Percentiles rank a stretch among this genome's conserved stretches.
Evolutionary conservation across 2,329 filamentous ascomycete genomes (phyloP).

Genomic region (Macrophomina tecta): DNA sequence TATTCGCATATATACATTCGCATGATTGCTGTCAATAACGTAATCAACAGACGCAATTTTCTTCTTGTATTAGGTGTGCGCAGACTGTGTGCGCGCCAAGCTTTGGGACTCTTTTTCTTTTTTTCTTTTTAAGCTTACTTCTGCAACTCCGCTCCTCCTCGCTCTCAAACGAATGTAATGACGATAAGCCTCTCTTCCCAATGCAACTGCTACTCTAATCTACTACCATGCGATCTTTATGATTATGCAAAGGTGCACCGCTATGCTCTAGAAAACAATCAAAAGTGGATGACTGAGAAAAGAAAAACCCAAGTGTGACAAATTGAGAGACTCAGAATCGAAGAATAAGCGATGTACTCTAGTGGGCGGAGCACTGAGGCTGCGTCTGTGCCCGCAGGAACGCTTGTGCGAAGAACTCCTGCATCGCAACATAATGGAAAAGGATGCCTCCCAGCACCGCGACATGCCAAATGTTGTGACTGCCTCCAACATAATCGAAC

Average conservation of each 20-base stretch:
- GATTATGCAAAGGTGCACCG: background rate
- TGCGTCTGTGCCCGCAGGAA: slow-evolving; percentile 44
- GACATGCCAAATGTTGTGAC: slow-evolving; percentile 97
- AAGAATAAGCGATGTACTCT: background rate
- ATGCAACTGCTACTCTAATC: background rate
- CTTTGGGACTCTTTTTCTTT: too few species aligned
- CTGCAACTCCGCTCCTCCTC: background rate
- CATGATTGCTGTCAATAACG: too few species aligned
- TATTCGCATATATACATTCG: too few species aligned
- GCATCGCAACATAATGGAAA: slow-evolving; percentile 98
- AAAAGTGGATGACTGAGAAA: background rate
- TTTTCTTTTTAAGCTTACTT: too few species aligned
- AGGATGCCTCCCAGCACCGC: slow-evolving; percentile 93
- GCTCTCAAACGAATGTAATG: background rate
- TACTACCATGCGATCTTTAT: background rate
- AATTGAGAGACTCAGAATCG: slow-evolving; percentile 3
- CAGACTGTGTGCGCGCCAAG: too few species aligned
- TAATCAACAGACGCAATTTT: too few species aligned
- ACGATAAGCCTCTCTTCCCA: background rate
- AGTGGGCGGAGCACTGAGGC: slow-evolving; percentile 35
- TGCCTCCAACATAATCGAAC: slow-evolving; percentile 94
- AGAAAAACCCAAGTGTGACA: background rate
- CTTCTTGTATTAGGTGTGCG: too few species aligned
- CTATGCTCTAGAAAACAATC: background rate
- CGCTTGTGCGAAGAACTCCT: slow-evolving; percentile 79